Evolutionary conservation across 1,284 basidiomycete species (phyloP).

Genomic region (Gymnopus androsaceus): DNA sequence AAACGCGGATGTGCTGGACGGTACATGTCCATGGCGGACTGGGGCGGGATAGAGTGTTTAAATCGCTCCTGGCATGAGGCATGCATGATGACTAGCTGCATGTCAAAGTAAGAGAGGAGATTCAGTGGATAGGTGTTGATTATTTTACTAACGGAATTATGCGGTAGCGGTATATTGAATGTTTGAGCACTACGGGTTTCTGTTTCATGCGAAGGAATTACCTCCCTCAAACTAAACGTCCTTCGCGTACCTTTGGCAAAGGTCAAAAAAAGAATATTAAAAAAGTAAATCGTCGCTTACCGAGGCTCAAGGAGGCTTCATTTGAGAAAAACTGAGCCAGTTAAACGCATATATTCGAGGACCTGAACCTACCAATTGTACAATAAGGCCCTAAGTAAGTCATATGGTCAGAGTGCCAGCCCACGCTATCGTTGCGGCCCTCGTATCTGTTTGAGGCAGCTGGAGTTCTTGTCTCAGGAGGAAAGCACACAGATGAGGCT

Average conservation of each 20-base stretch:
- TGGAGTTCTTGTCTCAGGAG: no score
- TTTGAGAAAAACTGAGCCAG: background rate
- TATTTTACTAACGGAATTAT: conserved; percentile 68
- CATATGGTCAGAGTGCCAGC: conserved; percentile 80
- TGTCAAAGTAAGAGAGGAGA: conserved; percentile 4
- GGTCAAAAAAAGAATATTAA: conserved; percentile 9
- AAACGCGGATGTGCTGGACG: conserved; percentile 60
- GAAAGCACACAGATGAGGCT: no score
- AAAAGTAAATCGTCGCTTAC: conserved; percentile 37
- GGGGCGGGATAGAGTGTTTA: conserved; percentile 82
- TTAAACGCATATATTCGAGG: background rate
- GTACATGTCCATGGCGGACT: conserved; percentile 75
- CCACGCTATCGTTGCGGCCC: conserved; percentile 83
- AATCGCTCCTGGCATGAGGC: conserved; percentile 88
- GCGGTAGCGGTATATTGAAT: conserved; percentile 80
- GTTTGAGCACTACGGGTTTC: conserved; percentile 65
- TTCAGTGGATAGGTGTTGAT: conserved; percentile 7
- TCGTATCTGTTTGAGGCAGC: conserved; percentile 91
- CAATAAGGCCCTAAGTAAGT: conserved; percentile 89
- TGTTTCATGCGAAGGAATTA: conserved; percentile 60
- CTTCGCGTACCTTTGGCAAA: conserved; percentile 62
- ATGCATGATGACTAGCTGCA: conserved; percentile 88
- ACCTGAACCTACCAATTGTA: conserved; percentile 57
- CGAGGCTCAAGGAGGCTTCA: conserved; percentile 84
- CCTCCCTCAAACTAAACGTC: conserved; percentile 77